These are phyloP conservation scores for Scutellaria barbata DNA, from an alignment of 257 asterid genomes.

Conservation along the genomic window DNA sequence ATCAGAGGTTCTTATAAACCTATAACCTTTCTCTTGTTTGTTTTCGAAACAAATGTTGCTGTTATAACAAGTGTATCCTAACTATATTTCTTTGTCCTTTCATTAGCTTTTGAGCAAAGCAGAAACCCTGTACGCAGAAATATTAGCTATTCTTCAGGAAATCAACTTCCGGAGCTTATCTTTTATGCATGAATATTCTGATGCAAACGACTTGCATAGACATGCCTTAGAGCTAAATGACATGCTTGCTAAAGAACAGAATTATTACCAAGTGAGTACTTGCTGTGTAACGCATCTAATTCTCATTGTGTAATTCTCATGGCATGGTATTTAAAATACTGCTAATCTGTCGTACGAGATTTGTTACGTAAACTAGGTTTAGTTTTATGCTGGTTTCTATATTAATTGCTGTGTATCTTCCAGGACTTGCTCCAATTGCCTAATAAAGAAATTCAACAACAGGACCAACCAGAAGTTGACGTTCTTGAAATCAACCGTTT, in stretches of 20 bases:
- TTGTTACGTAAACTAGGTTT: not conserved
- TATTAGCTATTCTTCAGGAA: constrained; percentile 9
- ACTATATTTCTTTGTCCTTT: not conserved
- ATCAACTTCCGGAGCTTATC: constrained; percentile 4
- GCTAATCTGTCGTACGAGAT: not conserved
- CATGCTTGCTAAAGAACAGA: constrained; percentile 5
- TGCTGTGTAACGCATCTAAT: not conserved
- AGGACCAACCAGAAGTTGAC: constrained; percentile 1
- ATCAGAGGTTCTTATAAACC: constrained; percentile 6
- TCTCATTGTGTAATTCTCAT: no score
- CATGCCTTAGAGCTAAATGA: not conserved
- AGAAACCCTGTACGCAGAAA: not conserved
- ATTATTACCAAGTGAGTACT: not conserved
- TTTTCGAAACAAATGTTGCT: not conserved
- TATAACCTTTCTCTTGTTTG: not conserved
- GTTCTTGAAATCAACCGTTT: constrained; percentile 11
- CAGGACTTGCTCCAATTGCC: not conserved
- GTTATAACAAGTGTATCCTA: not conserved
- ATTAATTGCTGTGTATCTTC: not conserved
- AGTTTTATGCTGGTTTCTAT: not conserved
- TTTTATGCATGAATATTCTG: not conserved
- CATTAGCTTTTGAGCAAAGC: not conserved
- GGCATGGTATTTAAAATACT: no score
- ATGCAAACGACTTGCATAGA: not conserved
- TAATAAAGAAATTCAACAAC: not conserved